Evolutionary conservation across 2,329 filamentous ascomycete species (phyloP), one percentile per base, ranked within the genome.

Genomic region (Aspergillus quadrilineatus): DNA sequence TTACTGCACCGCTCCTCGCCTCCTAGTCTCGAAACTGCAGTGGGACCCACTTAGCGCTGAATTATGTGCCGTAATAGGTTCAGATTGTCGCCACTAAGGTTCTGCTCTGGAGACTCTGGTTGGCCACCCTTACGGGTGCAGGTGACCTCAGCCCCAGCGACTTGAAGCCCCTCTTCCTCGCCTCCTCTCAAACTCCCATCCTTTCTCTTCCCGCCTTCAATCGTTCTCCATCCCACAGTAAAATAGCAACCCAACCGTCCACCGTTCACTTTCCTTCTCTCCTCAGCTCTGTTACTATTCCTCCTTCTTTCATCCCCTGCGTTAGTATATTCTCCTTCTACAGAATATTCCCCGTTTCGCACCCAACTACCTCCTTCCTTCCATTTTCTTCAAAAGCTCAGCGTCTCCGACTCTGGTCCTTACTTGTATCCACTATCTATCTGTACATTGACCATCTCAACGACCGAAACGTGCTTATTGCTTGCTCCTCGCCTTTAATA

Each of bases 141-240:
- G 12, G 41, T 59, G 57, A 55, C 56, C 65, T 67, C 65, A 66
- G 66, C 65, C 69, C 64, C 66, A 71, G 59, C 39, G 14, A n/a
- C 42, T 37, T 41, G 59, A 55, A 63, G 68, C 68, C 69, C 69
- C 62, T 65, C 62, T 62, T 58, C 15, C 6, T 32, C 6, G 43
- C 37, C 30, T 37, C 63, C 22, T 22, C 22, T 22, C 22, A 22
- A 60, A n/a, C 56, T 62, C 60, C 60, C 28, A 26, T 8, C 7
- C 43, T 26, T 63, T 66, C 65, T 64, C 60, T 61, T 52, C 55
- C 64, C 61, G 62, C 63, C 63, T 60, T 66, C 59, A 50, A 63
- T 62, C 59, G 32, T 62, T 65, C 63, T 57, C 61, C 64, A 63
- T 65, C 65, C 63, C 64, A 64, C 59, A 50, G 52, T 59, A 49